Conservation (phyloP, 345 rosid species). For the Eucalyptus paniculata region DNA sequence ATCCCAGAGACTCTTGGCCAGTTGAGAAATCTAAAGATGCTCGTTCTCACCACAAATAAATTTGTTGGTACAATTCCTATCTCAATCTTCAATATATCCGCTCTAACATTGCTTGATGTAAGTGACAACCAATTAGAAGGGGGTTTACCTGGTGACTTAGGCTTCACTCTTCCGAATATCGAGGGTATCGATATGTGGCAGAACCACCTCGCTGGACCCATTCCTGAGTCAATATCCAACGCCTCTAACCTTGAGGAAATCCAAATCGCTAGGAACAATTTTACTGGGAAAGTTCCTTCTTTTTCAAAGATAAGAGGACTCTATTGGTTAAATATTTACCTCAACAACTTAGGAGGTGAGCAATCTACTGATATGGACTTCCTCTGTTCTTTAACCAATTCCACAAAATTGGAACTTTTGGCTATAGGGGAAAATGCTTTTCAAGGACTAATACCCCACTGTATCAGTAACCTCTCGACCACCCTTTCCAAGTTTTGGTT, state of each 20-base stretch:
- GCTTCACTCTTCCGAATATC: not conserved
- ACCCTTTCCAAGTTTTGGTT: rapidly evolving
- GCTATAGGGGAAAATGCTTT: rapidly evolving
- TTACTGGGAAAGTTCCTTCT: not conserved
- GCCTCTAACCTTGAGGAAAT: rapidly evolving
- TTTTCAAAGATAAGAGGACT: not conserved
- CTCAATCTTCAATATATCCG: too few species aligned
- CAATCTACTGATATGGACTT: too few species aligned
- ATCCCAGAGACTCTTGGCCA: not conserved
- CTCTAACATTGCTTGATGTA: rapidly evolving
- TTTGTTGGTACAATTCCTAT: not conserved
- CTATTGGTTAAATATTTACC: rapidly evolving
- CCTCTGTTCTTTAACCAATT: too few species aligned
- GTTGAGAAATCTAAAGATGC: rapidly evolving
- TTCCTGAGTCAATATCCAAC: not conserved
- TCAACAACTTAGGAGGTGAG: not conserved
- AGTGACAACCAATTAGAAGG: not conserved
- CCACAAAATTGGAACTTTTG: rapidly evolving
- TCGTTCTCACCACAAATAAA: rapidly evolving
- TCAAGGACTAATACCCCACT: too few species aligned
- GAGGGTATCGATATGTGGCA: rapidly evolving
- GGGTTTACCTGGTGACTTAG: not conserved
- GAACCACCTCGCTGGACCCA: not conserved
- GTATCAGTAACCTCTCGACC: too few species aligned
- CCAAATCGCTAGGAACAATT: rapidly evolving